Evolutionary conservation across 805 yeast genomes (phyloP).

Genomic region (Yamadazyma akitaensis): DNA sequence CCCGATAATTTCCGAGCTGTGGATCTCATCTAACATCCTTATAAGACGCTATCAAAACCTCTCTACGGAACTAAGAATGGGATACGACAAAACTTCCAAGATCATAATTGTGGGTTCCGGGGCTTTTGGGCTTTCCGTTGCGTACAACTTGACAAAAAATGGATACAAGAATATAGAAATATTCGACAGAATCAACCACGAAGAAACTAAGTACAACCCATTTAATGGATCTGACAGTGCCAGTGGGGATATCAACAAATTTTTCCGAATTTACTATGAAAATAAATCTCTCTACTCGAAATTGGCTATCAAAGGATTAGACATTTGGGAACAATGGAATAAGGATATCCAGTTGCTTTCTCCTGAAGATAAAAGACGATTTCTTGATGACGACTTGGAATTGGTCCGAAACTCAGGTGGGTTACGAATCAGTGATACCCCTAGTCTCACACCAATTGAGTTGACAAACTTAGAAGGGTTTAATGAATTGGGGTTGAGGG

Average conservation of each 20-base stretch:
- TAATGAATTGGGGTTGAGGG: constrained; percentile 22
- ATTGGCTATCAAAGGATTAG: constrained; percentile 18
- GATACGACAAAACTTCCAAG: constrained; percentile 6
- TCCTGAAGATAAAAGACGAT: not conserved
- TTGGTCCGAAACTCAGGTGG: constrained; percentile 26
- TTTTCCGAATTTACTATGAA: constrained; percentile 36
- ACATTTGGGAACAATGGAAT: constrained; percentile 21
- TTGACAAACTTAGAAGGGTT: constrained; percentile 19
- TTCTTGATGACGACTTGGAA: constrained; percentile 15
- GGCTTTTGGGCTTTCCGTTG: constrained; percentile 50
- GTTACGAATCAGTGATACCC: constrained; percentile 22
- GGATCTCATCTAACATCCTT: no score
- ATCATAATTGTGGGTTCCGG: constrained; percentile 51
- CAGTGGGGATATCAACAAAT: constrained; percentile 38
- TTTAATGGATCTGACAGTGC: constrained; percentile 38
- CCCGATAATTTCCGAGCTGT: no score
- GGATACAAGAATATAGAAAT: constrained; percentile 32
- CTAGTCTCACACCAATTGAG: constrained; percentile 15
- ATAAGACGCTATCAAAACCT: not conserved
- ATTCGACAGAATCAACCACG: constrained; percentile 21
- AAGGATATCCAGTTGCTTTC: constrained; percentile 12
- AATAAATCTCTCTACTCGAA: constrained; percentile 31
- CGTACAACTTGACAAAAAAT: constrained; percentile 33
- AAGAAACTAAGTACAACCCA: constrained; percentile 1
- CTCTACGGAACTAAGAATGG: not conserved